Base-by-base conservation (phyloP, 2,329 filamentous ascomycete species). In the Epichloe gansuensis region DNA sequence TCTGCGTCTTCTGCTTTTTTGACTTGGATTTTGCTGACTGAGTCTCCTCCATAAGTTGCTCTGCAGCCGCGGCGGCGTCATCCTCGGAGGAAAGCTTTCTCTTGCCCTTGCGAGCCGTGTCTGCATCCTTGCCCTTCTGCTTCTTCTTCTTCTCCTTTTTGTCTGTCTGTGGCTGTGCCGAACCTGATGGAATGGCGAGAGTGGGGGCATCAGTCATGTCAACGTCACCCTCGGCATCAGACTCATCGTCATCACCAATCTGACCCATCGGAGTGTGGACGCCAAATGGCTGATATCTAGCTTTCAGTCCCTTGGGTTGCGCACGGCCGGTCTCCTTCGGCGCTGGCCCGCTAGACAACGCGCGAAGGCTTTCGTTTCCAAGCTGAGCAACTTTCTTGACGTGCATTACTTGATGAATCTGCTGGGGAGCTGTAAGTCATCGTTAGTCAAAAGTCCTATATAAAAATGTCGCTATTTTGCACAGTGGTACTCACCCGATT, bases 211-310 rank as follows among this genome's bases (percentile, higher is more conserved):
- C 66, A 0, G 59, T 56, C 73, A 76, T 74, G 55, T 74, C 72
- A 5, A 68, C 64, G 53, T 71, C 71, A 5, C 68, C 70, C 15
- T 74, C 71, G 12, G 63, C 66, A 21, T 72, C 73, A 60, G 76
- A 58, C 2, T 59, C 55, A 0, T 58, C 67, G 27, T 71, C 72
- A n/a, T 39, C 51, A 11, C 73, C 73, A 56, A 74, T 74, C 13
- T 56, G 63, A 44, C 60, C 63, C 58, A 63, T 60, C 34, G 64
- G 53, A 23, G 59, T 61, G 53, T 60, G 61, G 43, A 78, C 72
- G 31, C 85, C 85, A 44, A 84, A 77, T 1, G 85, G 85, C 51
- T 76, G 75, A 65, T 78, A 89, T 36, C 85, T 78, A 66, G 82
- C 77, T 60, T 76, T 80, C 51, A 90, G 68, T 6, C 81, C 83